A percentile compares a stretch with the other conserved stretches of the same genome.
Conservation (phyloP, 2,329 filamentous ascomycete genomes). For the Sclerotinia subarctica region DNA sequence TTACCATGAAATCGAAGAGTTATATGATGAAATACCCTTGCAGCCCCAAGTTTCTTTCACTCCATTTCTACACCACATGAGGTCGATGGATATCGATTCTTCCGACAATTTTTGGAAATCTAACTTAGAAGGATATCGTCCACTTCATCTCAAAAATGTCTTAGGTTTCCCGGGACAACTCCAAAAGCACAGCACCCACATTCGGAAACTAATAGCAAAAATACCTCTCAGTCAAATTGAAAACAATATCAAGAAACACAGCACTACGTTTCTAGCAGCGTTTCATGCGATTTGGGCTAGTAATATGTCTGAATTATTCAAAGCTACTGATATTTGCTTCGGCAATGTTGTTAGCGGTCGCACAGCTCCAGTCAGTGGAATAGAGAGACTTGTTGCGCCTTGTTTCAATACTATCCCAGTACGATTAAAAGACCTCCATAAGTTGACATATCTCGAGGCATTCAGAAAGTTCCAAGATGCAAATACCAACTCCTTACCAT, state of each 20-base stretch:
- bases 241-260: constrained; percentile 48
- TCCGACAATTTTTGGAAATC: constrained; percentile 65
- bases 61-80: constrained; percentile 60
- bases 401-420: constrained; percentile 89
- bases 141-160: constrained; percentile 30
- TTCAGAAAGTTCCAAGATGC: constrained; percentile 39
- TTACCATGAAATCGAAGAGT: constrained; percentile 64
- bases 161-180: background rate
- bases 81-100: constrained; percentile 46
- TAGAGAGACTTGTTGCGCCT: constrained; percentile 75
- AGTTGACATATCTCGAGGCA: constrained; percentile 37
- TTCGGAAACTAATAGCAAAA: constrained; percentile 22
- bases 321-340: constrained; percentile 70
- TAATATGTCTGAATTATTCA: constrained; percentile 55
- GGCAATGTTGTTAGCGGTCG: constrained; percentile 83
- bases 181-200: constrained; percentile 9
- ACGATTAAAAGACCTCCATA: constrained; percentile 59
- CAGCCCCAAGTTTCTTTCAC: constrained; percentile 54
- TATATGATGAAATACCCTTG: constrained; percentile 50
- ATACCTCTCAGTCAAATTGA: constrained; percentile 43
- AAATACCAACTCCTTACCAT: constrained; percentile 60
- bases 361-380: constrained; percentile 59
- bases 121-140: constrained; percentile 52
- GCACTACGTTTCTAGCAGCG: constrained; percentile 61
- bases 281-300: constrained; percentile 72